A percentile compares a stretch with the other conserved stretches of the same genome.
Conservation (phyloP, 805 yeast genomes). For the Kuraishia hungarica region DNA sequence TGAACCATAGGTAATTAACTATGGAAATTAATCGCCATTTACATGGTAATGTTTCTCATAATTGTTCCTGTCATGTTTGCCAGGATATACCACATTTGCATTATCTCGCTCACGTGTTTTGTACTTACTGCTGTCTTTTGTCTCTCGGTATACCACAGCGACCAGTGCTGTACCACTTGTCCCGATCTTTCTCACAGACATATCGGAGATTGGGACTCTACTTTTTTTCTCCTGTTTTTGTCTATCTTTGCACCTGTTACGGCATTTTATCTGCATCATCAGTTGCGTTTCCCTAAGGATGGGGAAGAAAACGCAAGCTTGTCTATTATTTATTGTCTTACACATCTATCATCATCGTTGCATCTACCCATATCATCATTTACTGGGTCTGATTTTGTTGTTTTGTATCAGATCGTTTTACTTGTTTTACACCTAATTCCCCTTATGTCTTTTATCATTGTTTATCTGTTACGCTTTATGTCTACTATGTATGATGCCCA, state of each 20-base stretch:
- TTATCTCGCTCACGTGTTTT: no score
- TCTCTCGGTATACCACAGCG: no score
- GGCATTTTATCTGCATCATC: not conserved
- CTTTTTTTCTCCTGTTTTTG: not conserved
- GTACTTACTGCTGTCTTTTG: no score
- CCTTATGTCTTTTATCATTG: not conserved
- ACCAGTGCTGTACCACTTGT: not conserved
- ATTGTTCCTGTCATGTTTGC: no score
- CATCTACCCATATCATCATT: not conserved
- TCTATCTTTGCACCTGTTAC: not conserved
- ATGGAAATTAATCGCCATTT: no score
- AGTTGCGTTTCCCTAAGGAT: not conserved
- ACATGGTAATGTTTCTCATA: no score
- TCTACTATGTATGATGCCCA: not conserved
- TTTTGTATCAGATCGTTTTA: not conserved
- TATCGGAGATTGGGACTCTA: not conserved
- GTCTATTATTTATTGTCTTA: not conserved
- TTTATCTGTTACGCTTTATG: not conserved
- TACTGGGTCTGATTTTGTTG: not conserved
- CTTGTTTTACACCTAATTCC: not conserved
- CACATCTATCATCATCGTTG: not conserved
- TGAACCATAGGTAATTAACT: not conserved
- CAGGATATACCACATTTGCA: not conserved
- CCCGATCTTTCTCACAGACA: not conserved
- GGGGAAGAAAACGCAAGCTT: not conserved